Conservation (phyloP, 2,329 filamentous ascomycete genomes). For the Colletotrichum gloeosporioides region DNA sequence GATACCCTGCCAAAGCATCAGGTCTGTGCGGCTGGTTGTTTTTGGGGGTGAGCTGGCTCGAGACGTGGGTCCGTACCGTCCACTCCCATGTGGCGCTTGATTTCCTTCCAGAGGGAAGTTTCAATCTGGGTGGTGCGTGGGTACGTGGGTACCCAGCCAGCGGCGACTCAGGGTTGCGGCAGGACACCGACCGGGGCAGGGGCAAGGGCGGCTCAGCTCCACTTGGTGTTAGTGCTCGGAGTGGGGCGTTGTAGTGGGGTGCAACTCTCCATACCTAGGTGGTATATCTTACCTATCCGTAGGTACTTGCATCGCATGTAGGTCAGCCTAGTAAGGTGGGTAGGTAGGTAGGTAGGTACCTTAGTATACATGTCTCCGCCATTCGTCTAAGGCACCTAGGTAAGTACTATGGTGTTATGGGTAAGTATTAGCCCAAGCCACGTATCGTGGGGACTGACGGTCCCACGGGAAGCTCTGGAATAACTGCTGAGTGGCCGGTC, state of each 20-base stretch:
- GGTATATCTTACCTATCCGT: not conserved
- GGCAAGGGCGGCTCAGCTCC: not conserved
- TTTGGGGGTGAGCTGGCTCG: slow-evolving; percentile 3
- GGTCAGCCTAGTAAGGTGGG: not conserved
- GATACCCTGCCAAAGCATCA: not conserved
- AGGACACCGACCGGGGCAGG: not conserved
- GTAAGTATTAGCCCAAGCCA: too few relatives aligned
- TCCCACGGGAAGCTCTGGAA: too few relatives aligned
- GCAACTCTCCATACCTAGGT: not conserved
- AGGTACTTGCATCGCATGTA: not conserved
- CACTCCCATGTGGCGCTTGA: slow-evolving; percentile 17
- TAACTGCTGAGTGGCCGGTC: too few relatives aligned
- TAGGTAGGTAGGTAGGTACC: not conserved
- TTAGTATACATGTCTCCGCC: not conserved
- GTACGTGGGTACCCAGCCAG: not conserved
- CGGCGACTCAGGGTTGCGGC: slow-evolving; percentile 11
- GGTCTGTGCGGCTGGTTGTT: slow-evolving; percentile 11
- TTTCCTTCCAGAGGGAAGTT: slow-evolving; percentile 8
- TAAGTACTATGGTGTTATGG: too few relatives aligned
- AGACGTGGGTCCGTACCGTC: not conserved
- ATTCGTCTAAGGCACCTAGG: not conserved
- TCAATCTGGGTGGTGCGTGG: slow-evolving; percentile 4
- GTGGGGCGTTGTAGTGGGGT: not conserved
- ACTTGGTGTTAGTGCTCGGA: not conserved
- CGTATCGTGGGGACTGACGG: too few relatives aligned